A percentile compares a stretch with the other conserved stretches of the same genome.
phyloP scores from a whole-genome alignment of 352 stramenopile species.

The Globisporangium splendens region DNA sequence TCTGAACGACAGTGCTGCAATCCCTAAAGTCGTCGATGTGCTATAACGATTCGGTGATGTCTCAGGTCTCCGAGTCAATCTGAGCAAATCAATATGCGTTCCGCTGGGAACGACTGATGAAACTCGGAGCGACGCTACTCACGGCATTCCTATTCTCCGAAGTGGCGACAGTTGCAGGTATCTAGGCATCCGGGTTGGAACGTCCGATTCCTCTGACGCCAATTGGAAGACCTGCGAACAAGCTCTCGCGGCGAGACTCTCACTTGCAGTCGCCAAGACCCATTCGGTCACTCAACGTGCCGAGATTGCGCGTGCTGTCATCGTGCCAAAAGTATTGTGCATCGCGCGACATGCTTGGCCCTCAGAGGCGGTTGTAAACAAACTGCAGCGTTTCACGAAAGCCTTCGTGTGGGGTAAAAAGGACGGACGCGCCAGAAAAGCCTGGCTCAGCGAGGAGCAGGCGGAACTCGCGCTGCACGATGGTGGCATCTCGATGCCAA shows the following conservation, averaged over 20 bases:
- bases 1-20: no score
- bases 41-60: not conserved
- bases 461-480: not conserved
- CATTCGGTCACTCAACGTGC: conserved; percentile 2
- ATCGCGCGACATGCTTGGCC: not conserved
- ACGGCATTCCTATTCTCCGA: not conserved
- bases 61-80: not conserved
- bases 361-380: not conserved
- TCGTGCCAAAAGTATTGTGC: conserved; percentile 1
- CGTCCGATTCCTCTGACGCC: not conserved
- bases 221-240: not conserved
- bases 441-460: not conserved
- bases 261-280: not conserved
- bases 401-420: not conserved
- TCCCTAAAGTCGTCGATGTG: not conserved
- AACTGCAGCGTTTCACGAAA: not conserved
- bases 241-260: not conserved
- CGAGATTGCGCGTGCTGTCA: conserved; percentile 3
- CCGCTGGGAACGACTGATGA: not conserved
- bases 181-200: not conserved
- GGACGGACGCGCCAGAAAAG: not conserved
- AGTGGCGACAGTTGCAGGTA: not conserved
- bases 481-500: not conserved
- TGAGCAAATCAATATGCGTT: not conserved
- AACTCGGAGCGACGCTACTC: not conserved